Evolutionary conservation across 257 asterid genomes (phyloP).

Genomic region (Solanum ossicruentum): DNA sequence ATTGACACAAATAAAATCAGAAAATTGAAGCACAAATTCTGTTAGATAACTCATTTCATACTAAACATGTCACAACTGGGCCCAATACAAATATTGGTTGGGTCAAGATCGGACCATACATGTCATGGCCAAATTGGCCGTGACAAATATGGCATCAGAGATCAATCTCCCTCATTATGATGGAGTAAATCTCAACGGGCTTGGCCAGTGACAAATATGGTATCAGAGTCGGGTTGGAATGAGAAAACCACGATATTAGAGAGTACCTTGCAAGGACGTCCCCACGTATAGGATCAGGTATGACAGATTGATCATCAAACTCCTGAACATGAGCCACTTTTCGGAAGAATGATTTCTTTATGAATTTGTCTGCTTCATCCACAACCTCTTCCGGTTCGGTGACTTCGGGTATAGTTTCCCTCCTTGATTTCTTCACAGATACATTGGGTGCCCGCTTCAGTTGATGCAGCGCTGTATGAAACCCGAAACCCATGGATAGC

Average conservation of each 20-base stretch:
- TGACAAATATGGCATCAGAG: no score
- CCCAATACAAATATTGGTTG: not conserved
- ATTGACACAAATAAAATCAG: not conserved
- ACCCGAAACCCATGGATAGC: conserved; percentile 2
- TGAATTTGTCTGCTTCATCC: conserved; percentile 6
- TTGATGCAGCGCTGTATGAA: conserved; percentile 12
- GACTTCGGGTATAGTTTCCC: conserved; percentile 26
- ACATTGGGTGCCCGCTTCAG: conserved; percentile 15
- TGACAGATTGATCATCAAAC: conserved; percentile 1
- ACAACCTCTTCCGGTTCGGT: conserved; percentile 21
- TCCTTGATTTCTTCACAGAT: conserved; percentile 14
- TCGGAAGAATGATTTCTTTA: conserved; percentile 22
- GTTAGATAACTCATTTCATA: not conserved
- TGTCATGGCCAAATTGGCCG: not conserved
- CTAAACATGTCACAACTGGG: not conserved
- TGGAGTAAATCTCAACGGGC: not conserved
- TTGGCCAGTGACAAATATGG: not conserved
- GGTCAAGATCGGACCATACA: not conserved
- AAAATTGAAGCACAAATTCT: not conserved
- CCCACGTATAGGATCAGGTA: conserved; percentile 10
- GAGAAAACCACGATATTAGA: not conserved
- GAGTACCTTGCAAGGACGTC: conserved; percentile 5
- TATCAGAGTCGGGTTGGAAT: not conserved
- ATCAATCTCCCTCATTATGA: no score
- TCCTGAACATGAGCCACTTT: conserved; percentile 31